A percentile compares a stretch with the other conserved stretches of the same genome.
These are phyloP conservation scores for Rhodamnia rubescens DNA, from an alignment of 345 rosid species.

Conservation along the genomic window DNA sequence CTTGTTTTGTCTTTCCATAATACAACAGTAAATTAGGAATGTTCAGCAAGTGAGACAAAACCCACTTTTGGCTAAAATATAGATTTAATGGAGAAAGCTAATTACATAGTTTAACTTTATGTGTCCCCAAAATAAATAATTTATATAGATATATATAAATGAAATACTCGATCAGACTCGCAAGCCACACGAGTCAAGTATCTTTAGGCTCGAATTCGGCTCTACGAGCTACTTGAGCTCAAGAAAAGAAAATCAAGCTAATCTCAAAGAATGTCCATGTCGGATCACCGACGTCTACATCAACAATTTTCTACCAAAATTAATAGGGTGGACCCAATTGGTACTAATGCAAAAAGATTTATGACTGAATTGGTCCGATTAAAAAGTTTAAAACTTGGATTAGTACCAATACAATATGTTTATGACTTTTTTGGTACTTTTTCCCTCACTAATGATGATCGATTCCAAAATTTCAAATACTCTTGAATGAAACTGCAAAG, in stretches of 20 bases:
- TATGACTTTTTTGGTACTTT: too few species aligned
- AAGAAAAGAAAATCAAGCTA: not conserved
- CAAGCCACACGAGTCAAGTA: not conserved
- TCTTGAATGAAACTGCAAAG: fast-evolving
- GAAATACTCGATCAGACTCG: not conserved
- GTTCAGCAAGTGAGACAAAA: not conserved
- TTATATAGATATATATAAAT: not conserved
- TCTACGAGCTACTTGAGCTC: not conserved
- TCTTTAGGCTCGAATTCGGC: not conserved
- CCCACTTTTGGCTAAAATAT: not conserved
- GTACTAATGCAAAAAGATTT: too few species aligned
- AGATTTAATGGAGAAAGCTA: not conserved
- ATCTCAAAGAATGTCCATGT: not conserved
- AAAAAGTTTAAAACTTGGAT: too few species aligned
- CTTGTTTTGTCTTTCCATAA: not conserved
- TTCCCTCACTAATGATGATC: not conserved
- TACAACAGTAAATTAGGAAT: not conserved
- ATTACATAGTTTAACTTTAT: not conserved
- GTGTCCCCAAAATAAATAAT: not conserved
- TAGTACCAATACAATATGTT: too few species aligned
- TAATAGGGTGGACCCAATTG: too few species aligned
- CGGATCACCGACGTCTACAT: too few species aligned
- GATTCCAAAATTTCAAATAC: not conserved
- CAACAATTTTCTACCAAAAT: too few species aligned
- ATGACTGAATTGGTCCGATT: too few species aligned